These are phyloP conservation scores for Suhomyces sp. DNA, from an alignment of 805 yeast genomes.

Conservation along the genomic window DNA sequence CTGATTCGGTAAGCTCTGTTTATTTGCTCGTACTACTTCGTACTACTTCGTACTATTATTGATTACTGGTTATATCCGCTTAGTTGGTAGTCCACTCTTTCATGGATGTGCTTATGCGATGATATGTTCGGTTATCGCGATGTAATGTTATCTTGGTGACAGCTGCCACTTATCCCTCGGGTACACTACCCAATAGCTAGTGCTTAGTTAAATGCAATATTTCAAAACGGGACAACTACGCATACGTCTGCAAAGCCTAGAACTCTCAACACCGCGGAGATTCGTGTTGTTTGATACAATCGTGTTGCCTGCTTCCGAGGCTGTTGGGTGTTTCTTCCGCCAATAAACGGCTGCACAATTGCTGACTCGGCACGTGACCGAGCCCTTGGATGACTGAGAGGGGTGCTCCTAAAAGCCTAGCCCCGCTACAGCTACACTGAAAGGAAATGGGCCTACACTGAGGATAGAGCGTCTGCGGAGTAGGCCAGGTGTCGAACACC, in stretches of 20 bases:
- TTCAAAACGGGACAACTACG: not conserved
- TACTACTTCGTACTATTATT: too few species aligned
- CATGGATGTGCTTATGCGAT: not conserved
- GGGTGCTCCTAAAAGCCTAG: not conserved
- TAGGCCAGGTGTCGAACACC: not conserved
- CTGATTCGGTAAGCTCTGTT: not conserved
- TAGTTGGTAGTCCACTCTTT: not conserved
- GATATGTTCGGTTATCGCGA: not conserved
- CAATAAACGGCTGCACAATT: conserved; percentile 1
- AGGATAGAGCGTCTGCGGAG: not conserved
- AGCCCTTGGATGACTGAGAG: not conserved
- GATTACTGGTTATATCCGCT: not conserved
- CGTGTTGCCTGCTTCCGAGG: not conserved
- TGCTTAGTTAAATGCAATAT: not conserved
- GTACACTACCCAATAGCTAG: not conserved
- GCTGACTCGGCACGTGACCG: not conserved
- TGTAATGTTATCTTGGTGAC: not conserved
- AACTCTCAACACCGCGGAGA: not conserved
- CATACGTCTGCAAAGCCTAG: not conserved
- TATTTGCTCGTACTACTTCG: not conserved
- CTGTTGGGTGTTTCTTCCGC: not conserved
- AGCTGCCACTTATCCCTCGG: conserved; percentile 1
- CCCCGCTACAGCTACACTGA: not conserved
- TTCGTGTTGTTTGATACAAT: not conserved
- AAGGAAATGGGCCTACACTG: not conserved